phyloP scores from a whole-genome alignment of 2,329 filamentous ascomycete species.

The Pseudogymnoascus sp. region DNA sequence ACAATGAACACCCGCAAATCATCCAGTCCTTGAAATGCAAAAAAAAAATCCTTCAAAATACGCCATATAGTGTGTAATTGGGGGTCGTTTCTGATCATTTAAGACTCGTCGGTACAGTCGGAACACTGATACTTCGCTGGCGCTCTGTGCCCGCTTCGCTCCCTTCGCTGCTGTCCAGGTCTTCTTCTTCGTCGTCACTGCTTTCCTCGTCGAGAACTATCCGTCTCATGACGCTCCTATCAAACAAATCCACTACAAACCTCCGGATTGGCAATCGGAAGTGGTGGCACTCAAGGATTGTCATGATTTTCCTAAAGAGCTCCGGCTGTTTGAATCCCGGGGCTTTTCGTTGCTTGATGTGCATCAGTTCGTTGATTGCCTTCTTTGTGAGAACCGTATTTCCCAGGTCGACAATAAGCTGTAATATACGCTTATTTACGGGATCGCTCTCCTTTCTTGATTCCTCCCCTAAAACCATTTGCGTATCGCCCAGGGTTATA shows the following conservation, averaged over 20 bases:
- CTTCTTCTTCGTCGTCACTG: constrained; percentile 25
- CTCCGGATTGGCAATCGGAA: constrained; percentile 81
- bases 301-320: constrained; percentile 80
- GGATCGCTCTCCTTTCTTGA: constrained; percentile 50
- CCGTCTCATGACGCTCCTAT: constrained; percentile 75
- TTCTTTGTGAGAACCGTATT: constrained; percentile 91
- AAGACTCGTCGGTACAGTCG: background rate
- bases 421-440: constrained; percentile 66
- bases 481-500: constrained; percentile 33
- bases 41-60: constrained; percentile 2
- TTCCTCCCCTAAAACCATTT: constrained; percentile 39
- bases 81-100: constrained; percentile 2
- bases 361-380: constrained; percentile 70
- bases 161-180: constrained; percentile 36
- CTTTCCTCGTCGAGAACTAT: constrained; percentile 67
- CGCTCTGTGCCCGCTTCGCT: constrained; percentile 41
- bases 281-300: constrained; percentile 78
- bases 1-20: constrained; percentile 5
- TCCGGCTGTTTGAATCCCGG: constrained; percentile 66
- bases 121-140: constrained; percentile 45
- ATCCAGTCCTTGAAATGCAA: constrained; percentile 2
- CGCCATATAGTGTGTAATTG: constrained; percentile 6
- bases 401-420: constrained; percentile 78
- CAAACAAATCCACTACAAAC: constrained; percentile 89
- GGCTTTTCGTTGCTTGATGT: constrained; percentile 70